Evolutionary conservation across 23 red algal species (phyloP), one percentile per base, ranked within the genome.

Genomic region (Agarophyton chilense): DNA sequence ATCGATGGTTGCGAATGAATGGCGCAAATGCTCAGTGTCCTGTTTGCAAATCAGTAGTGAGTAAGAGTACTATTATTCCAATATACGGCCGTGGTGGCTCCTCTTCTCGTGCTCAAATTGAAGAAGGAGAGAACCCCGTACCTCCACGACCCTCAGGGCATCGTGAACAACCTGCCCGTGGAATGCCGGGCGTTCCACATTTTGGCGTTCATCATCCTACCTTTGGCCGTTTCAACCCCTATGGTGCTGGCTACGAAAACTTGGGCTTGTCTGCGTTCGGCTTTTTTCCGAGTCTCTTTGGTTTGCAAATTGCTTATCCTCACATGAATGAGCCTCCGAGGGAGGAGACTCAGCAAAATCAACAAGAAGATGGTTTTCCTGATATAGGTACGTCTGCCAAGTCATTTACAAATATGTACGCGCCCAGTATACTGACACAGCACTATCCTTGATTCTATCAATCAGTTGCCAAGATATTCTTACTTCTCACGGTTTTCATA

Each of bases 81-180:
- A 92, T 99, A 40, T 99, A 99, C 72, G 97, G 97, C 36, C 91
- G 97, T 55, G 91, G 91, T 22, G 80, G 78, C 70, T 73, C 71
- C 13, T 46, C 40, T 2, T 74, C 68, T 45, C 77, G 86, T 25
- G 63, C 86, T 70, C 38, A 49, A 74, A 74, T 46, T 49, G 68
- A 74, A 4, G 60, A 92, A 35, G 76, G 63, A 12, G 53, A 78
- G 22, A 71, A 68, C 49, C 87, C 79, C 12, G 73, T 91, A 10
- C 72, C 88, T 38, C 86, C 86, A 2, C 61, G 94, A 36, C 87
- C 84, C 18, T 86, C 68, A 22, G 90, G 91, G 17, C 81, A 86
- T 66, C 77, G 91, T 16, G 55, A 80, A 42, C 49, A 72, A 14
- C 76, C 78, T 60, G 54, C 61, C 21, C 47, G 68, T 25, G 68